Evolutionary conservation across 2,329 filamentous ascomycete species (phyloP).

Genomic region (Dothideomycetes sp.): DNA sequence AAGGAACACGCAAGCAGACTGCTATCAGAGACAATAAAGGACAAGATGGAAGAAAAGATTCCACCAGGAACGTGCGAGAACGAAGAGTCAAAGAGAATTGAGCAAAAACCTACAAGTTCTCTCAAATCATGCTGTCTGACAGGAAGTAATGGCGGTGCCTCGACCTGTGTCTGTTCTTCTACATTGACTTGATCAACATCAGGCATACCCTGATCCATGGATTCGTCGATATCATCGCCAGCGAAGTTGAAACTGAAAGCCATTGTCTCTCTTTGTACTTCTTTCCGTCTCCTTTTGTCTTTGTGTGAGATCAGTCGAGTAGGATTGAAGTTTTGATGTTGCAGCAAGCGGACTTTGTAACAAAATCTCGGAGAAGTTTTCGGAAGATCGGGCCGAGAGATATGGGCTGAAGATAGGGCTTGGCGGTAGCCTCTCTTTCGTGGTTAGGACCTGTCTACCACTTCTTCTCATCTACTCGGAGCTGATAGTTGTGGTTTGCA

Average conservation of each 20-base stretch:
- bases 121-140: conserved; percentile 32
- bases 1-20: background rate
- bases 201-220: conserved; percentile 19
- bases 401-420: no score
- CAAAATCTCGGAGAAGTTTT: no score
- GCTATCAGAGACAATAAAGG: background rate
- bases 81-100: background rate
- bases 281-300: no score
- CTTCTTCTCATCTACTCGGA: no score
- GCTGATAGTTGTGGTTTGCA: no score
- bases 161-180: background rate
- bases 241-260: conserved; percentile 51
- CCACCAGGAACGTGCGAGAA: background rate
- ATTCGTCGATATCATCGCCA: conserved; percentile 49
- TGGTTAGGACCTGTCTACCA: no score
- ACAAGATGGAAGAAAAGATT: background rate
- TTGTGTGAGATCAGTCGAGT: no score
- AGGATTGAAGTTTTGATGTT: no score
- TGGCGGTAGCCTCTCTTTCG: no score
- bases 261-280: no score
- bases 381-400: no score
- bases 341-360: no score
- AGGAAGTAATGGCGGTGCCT: conserved; percentile 11
- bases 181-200: conserved; percentile 2
- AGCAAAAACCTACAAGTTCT: conserved; percentile 37